Percentiles rank a stretch among this genome's conserved stretches.
These are phyloP conservation scores for Quercus phellos DNA, from an alignment of 331 rosid species.

Conservation along the genomic window DNA sequence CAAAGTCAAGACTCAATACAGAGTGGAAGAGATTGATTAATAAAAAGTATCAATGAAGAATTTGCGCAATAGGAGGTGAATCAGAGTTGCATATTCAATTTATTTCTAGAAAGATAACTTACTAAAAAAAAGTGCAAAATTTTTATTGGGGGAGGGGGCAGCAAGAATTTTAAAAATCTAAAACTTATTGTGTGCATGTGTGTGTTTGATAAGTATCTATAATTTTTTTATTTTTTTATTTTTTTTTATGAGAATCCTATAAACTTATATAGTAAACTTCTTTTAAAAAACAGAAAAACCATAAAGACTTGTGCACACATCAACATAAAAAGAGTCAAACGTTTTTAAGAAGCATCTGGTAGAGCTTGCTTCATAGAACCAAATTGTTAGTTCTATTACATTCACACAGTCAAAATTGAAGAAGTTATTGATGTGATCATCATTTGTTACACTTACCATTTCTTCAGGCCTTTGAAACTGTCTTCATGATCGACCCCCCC, in stretches of 20 bases:
- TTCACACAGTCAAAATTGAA: neutral
- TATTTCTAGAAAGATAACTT: neutral
- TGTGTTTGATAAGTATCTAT: too few species aligned
- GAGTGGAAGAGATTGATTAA: neutral
- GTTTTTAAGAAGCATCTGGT: neutral
- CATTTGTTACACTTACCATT: constrained; percentile 29
- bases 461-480: constrained; percentile 15
- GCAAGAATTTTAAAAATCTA: too few species aligned
- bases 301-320: neutral
- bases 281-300: too few species aligned
- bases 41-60: neutral
- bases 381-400: neutral
- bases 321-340: neutral
- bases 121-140: neutral
- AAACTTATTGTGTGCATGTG: too few species aligned
- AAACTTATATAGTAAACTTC: too few species aligned
- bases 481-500: constrained; percentile 27
- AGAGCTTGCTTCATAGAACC: neutral
- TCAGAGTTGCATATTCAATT: neutral
- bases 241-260: too few species aligned
- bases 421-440: neutral
- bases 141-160: too few species aligned
- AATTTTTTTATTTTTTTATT: too few species aligned
- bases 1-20: neutral
- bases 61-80: neutral